Evolutionary conservation across 495 filamentous ascomycete species (phyloP), one percentile per base, ranked within the genome.

Genomic region (Pyronema domesticum): DNA sequence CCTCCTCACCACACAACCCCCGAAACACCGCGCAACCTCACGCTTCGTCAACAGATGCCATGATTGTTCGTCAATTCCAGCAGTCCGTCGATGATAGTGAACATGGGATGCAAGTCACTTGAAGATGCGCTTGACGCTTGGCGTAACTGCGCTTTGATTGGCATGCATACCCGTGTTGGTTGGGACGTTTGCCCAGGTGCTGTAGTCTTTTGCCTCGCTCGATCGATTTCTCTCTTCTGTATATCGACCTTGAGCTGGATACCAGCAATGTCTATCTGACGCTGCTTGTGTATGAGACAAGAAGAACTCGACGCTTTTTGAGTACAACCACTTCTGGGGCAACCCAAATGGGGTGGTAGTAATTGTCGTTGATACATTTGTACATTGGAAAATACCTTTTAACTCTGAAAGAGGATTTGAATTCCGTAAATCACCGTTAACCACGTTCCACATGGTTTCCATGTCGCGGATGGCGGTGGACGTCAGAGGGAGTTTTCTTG

Each of bases 221-320:
- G 61, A 55, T 64, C 61, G 18, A 56, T 64, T 54, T 45, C 55
- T 40, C 18, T 42, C 23, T 36, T 42, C n/a, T 23, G 55, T 60
- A 51, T 17, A 54, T 53, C 51, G 61, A 60, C 51, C 60, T 64
- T 46, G 61, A 64, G 61, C 61, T 64, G 61, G 61, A 64, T 64
- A 43, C 60, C 60, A 3, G 34, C 19, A 17, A 43, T 51, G 8
- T 37, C 43, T 23, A 33, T 44, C 8, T 10, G 18, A 33, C 15
- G 13, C 17, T 53, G 59, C 36, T 13, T 46, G 60, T 43, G 55
- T 43, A 60, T 51, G 43, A 63, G 57, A 60, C 57, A 36, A 64
- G 42, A 64, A 8, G 42, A 60, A 10, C 43, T 49, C 57, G 44
- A 52, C 48, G 60, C 60, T 53, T 64, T 63, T 64, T 64, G 61